Conservation (phyloP, 23 red algal genomes). For the Pyropia yezoensis region DNA sequence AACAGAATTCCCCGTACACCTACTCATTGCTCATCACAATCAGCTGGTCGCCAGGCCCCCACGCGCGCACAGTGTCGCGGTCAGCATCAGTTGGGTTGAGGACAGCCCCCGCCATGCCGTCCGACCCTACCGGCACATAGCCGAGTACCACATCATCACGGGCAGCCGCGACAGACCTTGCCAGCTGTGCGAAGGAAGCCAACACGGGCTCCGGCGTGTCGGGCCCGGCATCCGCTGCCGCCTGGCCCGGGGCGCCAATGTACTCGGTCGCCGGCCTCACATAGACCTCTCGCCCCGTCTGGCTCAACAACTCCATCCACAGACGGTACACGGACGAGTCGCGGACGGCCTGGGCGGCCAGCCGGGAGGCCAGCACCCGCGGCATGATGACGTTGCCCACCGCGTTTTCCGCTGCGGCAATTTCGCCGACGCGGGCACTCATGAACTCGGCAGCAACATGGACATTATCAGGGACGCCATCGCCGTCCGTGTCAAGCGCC, state of each 20-base stretch:
- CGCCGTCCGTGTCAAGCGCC: constrained; percentile 7
- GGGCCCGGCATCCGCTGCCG: too few relatives aligned
- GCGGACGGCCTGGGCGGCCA: constrained; percentile 52
- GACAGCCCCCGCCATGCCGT: too few relatives aligned
- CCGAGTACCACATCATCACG: too few relatives aligned
- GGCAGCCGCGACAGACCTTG: too few relatives aligned
- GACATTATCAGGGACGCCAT: not conserved
- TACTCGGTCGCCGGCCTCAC: constrained; percentile 26
- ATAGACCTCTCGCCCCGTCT: constrained; percentile 42
- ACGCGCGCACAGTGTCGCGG: too few relatives aligned
- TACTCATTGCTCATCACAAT: too few relatives aligned
- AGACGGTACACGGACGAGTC: constrained; percentile 39
- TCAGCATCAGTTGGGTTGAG: too few relatives aligned
- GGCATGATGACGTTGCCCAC: constrained; percentile 44
- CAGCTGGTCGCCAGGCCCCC: too few relatives aligned
- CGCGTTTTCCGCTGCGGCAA: constrained; percentile 32
- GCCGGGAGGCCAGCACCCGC: constrained; percentile 27
- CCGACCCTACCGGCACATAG: too few relatives aligned
- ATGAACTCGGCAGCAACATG: constrained; percentile 48
- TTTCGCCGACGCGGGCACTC: constrained; percentile 19
- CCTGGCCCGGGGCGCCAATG: not conserved
- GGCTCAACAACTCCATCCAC: constrained; percentile 50
- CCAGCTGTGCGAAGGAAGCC: too few relatives aligned
- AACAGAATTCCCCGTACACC: too few relatives aligned
- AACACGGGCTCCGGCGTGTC: too few relatives aligned